Evolutionary conservation across 2,329 filamentous ascomycete genomes (phyloP).

Genomic region (Pochonia chlamydosporia): DNA sequence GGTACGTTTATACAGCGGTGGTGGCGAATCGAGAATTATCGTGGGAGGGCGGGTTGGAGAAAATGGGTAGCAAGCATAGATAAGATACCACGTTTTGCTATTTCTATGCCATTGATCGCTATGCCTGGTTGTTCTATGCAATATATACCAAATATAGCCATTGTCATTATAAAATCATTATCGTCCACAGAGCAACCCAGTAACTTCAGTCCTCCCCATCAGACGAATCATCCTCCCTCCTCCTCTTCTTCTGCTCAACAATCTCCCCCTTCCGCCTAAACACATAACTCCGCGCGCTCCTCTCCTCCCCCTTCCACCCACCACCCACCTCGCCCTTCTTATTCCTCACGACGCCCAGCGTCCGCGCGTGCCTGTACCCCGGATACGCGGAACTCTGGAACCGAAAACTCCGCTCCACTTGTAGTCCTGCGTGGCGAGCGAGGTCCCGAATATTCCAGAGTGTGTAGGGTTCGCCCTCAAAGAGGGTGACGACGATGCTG

Average conservation of each 20-base stretch:
- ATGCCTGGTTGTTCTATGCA: neutral
- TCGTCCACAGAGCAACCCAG: no score
- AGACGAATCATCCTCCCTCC: slow-evolving; percentile 27
- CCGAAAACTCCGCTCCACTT: slow-evolving; percentile 62
- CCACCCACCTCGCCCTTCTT: slow-evolving; percentile 37
- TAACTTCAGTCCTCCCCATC: slow-evolving; percentile 20
- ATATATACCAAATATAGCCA: no score
- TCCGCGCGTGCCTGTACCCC: slow-evolving; percentile 68
- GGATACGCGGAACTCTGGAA: slow-evolving; percentile 65
- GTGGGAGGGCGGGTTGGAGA: no score
- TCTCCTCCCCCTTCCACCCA: slow-evolving; percentile 36
- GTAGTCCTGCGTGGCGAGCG: slow-evolving; percentile 68
- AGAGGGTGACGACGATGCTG: slow-evolving; percentile 75
- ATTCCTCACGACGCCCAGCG: slow-evolving; percentile 57
- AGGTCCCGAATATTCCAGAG: slow-evolving; percentile 92
- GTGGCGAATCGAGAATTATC: no score
- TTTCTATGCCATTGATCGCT: neutral
- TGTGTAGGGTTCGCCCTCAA: slow-evolving; percentile 91
- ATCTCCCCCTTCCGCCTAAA: slow-evolving; percentile 55
- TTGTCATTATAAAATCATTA: no score
- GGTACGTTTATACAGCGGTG: no score
- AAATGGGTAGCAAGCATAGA: neutral
- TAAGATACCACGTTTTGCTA: neutral
- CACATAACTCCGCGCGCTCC: slow-evolving; percentile 51
- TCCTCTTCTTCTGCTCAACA: slow-evolving; percentile 21